Percentiles rank a stretch among this genome's conserved stretches.
Evolutionary conservation across 2,329 filamentous ascomycete genomes (phyloP).

Genomic region (Neoscytalidium dimidiatum): DNA sequence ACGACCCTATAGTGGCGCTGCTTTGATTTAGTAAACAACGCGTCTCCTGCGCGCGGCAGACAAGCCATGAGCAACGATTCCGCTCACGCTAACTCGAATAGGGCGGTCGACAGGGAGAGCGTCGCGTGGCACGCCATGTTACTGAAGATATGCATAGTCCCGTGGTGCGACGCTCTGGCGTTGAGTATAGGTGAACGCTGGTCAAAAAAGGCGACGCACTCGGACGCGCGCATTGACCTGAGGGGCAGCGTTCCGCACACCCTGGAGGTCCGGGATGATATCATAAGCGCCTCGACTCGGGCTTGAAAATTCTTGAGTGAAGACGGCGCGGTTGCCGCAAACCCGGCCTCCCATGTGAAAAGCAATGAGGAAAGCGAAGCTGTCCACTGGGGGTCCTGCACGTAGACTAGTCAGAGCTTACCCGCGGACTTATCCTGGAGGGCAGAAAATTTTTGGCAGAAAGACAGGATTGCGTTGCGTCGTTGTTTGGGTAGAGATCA

Average conservation of each 20-base stretch:
- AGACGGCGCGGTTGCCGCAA: not conserved
- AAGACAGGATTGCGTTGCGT: not conserved
- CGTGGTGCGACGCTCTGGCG: not conserved
- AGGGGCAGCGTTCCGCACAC: not conserved
- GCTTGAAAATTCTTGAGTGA: slow-evolving; percentile 6
- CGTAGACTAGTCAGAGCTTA: not conserved
- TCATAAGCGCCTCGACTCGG: slow-evolving; percentile 8
- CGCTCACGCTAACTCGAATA: not conserved
- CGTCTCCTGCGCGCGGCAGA: not conserved
- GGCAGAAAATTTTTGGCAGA: not conserved
- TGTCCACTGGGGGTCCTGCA: not conserved
- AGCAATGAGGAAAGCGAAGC: not conserved
- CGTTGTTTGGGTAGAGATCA: slow-evolving; percentile 3
- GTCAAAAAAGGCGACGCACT: not conserved
- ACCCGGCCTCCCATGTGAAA: not conserved
- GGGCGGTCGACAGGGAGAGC: not conserved
- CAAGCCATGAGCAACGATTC: not conserved
- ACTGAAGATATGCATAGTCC: not conserved
- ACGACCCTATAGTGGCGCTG: not conserved
- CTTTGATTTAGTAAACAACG: not conserved
- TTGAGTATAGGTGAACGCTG: not conserved
- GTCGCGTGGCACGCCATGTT: not conserved
- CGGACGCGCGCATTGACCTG: slow-evolving; percentile 10
- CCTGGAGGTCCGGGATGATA: slow-evolving; percentile 4
- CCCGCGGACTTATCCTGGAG: not conserved